Evolutionary conservation across 2,329 filamentous ascomycete species (phyloP).

Genomic region (Penicillium oxalicum): DNA sequence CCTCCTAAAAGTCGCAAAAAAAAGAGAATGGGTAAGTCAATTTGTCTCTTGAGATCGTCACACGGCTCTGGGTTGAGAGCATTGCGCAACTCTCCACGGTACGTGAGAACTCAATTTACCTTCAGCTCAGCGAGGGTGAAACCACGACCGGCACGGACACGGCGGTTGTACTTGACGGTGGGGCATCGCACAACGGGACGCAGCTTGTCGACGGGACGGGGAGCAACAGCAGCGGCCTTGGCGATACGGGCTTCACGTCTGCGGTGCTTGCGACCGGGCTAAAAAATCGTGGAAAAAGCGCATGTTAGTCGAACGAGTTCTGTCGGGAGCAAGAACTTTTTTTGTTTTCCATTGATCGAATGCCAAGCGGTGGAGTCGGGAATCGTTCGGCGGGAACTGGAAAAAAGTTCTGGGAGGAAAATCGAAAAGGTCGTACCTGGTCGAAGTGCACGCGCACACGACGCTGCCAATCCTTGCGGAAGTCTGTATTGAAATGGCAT

Average conservation of each 20-base stretch:
- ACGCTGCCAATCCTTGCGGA: conserved; percentile 99
- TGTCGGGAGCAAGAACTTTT: conserved; percentile 4
- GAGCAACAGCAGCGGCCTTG: conserved; percentile 93
- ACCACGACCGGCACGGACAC: conserved; percentile 90
- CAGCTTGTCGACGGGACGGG: conserved; percentile 94
- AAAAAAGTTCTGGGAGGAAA: conserved; percentile 2
- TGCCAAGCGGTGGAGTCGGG: conserved; percentile 11
- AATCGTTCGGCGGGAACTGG: conserved; percentile 11
- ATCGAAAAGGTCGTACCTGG: conserved; percentile 67
- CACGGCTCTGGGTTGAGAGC: too few species aligned
- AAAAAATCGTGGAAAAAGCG: conserved; percentile 33
- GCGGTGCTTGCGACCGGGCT: conserved; percentile 95
- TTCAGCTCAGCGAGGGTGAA: conserved; percentile 98
- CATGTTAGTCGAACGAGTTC: conserved; percentile 28
- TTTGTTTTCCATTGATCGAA: conserved; percentile 7
- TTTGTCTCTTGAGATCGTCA: too few species aligned
- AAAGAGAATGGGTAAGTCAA: neutral
- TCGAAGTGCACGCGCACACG: conserved; percentile 99
- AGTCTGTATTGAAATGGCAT: conserved; percentile 55
- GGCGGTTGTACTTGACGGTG: conserved; percentile 98
- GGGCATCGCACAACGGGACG: conserved; percentile 96
- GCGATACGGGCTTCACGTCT: conserved; percentile 84
- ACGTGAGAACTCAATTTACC: conserved; percentile 52
- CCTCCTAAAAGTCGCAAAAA: conserved; percentile 58
- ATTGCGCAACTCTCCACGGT: neutral